phyloP scores from a whole-genome alignment of 2,329 filamentous ascomycete species.

The Ceratocystis cubensis region DNA sequence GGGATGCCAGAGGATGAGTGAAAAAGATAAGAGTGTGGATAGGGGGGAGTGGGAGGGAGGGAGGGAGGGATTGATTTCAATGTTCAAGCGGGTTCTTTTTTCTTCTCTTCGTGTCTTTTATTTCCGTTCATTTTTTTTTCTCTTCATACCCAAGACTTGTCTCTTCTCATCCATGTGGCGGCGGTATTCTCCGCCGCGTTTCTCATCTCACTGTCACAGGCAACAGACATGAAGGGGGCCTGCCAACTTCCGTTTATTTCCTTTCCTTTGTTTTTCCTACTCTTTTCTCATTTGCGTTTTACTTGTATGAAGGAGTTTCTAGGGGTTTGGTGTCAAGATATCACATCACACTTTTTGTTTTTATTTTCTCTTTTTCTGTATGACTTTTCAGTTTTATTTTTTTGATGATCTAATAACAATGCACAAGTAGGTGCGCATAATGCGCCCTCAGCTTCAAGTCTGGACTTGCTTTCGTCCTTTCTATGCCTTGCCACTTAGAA shows the following conservation, averaged over 20 bases:
- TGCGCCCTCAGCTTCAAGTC: background rate
- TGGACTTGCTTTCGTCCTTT: background rate
- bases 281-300: background rate
- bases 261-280: background rate
- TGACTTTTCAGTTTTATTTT: background rate
- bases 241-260: background rate
- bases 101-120: background rate
- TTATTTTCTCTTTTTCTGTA: background rate
- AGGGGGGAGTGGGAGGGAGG: background rate
- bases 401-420: background rate
- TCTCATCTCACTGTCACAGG: background rate
- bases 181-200: background rate
- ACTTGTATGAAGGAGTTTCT: background rate
- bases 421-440: background rate
- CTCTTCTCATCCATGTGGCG: background rate
- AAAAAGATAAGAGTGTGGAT: background rate
- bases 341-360: background rate
- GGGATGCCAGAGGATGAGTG: slow-evolving; percentile 23
- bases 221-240: background rate
- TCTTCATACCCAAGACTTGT: background rate
- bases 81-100: slow-evolving; percentile 1
- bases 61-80: background rate
- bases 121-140: background rate
- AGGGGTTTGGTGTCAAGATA: slow-evolving; percentile 7
- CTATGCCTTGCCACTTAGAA: slow-evolving; percentile 15